These are phyloP conservation scores for Polytrichum commune DNA, from an alignment of 225 moss, liverwort and hornwort species.

Conservation along the genomic window DNA sequence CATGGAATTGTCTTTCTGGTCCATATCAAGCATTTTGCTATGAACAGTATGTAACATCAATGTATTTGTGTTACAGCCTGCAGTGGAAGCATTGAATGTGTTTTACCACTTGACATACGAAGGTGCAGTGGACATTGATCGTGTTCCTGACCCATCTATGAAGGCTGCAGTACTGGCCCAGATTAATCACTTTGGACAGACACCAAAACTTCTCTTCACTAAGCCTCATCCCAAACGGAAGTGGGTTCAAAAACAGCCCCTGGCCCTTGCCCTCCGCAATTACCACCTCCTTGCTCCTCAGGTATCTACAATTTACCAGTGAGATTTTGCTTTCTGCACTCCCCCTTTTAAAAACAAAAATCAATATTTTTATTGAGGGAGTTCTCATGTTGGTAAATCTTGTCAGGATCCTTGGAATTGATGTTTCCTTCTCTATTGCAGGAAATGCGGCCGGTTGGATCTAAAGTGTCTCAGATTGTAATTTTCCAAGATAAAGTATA, in stretches of 20 bases:
- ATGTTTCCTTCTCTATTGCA: conserved; percentile 8
- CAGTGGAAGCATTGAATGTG: conserved; percentile 86
- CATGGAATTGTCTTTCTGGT: too few relatives aligned
- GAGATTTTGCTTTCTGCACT: too few relatives aligned
- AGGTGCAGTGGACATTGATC: conserved; percentile 90
- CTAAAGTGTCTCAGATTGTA: conserved; percentile 72
- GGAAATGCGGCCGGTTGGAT: conserved; percentile 72
- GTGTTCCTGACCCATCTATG: conserved; percentile 82
- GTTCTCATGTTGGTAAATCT: too few relatives aligned
- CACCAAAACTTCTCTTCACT: conserved; percentile 69
- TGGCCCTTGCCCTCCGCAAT: conserved; percentile 64
- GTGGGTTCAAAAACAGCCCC: conserved; percentile 65
- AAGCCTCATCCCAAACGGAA: conserved; percentile 82
- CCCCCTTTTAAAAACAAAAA: too few relatives aligned
- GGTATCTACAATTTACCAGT: conserved; percentile 15
- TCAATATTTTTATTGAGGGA: too few relatives aligned
- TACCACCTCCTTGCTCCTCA: conserved; percentile 76
- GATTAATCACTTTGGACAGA: conserved; percentile 95
- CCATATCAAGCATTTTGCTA: too few relatives aligned
- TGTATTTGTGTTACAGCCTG: conserved; percentile 50
- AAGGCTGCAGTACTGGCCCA: conserved; percentile 90
- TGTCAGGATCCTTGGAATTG: background rate
- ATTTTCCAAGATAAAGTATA: conserved; percentile 86
- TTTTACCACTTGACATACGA: conserved; percentile 93
- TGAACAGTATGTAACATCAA: too few relatives aligned